phyloP scores from a whole-genome alignment of 179 eudicot species.

The Pouteria campechiana region DNA sequence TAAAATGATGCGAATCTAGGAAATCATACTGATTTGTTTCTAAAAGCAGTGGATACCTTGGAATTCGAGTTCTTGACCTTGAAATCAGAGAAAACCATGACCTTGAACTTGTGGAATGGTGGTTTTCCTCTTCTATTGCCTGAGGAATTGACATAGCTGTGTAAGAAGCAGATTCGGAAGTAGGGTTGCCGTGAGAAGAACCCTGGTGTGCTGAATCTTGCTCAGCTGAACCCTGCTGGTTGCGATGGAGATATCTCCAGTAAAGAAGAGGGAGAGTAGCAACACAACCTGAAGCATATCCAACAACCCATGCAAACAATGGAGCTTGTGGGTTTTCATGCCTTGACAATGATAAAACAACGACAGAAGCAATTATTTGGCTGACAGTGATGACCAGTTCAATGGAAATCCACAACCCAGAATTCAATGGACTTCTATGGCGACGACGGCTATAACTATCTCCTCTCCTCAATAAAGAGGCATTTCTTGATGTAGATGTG shows the following conservation, averaged over 20 bases:
- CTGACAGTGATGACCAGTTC: conserved; percentile 53
- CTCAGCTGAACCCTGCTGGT: conserved; percentile 45
- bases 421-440: conserved; percentile 69
- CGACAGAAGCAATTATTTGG: conserved; percentile 61
- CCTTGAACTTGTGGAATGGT: conserved; percentile 18
- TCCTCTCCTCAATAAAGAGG: conserved; percentile 49
- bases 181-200: conserved; percentile 25
- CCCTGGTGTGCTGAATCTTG: conserved; percentile 32
- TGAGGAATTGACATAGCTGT: conserved; percentile 37
- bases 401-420: conserved; percentile 58
- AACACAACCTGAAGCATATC: conserved; percentile 65
- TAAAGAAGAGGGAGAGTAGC: conserved; percentile 63
- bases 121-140: conserved; percentile 37
- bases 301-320: conserved; percentile 73
- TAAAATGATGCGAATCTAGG: too few relatives aligned
- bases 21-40: too few relatives aligned
- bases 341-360: conserved; percentile 49
- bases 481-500: conserved; percentile 24
- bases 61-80: too few relatives aligned
- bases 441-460: conserved; percentile 50
- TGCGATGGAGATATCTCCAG: conserved; percentile 68
- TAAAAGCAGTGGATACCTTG: too few relatives aligned
- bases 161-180: conserved; percentile 39
- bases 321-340: conserved; percentile 77
- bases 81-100: too few relatives aligned